A percentile compares a stretch with the other conserved stretches of the same genome.
phyloP scores from a whole-genome alignment of 441 rosid species.

The Breynia disticha region DNA sequence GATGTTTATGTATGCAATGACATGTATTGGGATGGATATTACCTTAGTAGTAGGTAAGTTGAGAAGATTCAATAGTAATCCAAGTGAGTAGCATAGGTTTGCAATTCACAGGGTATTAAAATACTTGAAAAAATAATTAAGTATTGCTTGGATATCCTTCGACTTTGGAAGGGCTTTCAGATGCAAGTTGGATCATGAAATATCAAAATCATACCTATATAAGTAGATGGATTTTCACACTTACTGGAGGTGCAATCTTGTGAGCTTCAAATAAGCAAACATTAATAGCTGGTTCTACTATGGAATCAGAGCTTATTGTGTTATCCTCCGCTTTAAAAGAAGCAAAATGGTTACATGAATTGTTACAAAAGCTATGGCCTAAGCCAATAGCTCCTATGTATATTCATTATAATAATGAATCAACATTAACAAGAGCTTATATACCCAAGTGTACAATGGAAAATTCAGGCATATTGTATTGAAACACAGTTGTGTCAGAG shows the following conservation, averaged over 20 bases:
- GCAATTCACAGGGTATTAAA: not conserved
- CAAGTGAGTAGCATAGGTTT: not conserved
- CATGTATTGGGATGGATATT: not conserved
- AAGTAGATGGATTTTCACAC: not conserved
- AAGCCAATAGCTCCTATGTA: not conserved
- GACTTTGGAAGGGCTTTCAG: not conserved
- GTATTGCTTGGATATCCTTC: not conserved
- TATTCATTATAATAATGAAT: not conserved
- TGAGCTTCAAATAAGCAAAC: not conserved
- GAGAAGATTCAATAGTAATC: not conserved
- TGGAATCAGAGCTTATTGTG: not conserved
- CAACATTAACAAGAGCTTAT: not conserved
- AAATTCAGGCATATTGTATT: conserved; percentile 1
- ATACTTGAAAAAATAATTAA: not conserved
- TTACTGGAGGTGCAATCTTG: not conserved
- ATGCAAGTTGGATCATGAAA: not conserved
- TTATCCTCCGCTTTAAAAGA: not conserved
- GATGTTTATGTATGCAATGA: not conserved
- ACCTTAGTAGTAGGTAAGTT: not conserved
- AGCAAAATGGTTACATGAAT: not conserved
- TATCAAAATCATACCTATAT: not conserved
- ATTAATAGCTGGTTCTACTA: not conserved
- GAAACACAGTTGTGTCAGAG: not conserved
- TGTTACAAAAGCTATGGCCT: not conserved
- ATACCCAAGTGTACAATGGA: not conserved